These are phyloP conservation scores for Pseudodiploospora longispora DNA, from an alignment of 2,329 filamentous ascomycete genomes.

Conservation along the genomic window DNA sequence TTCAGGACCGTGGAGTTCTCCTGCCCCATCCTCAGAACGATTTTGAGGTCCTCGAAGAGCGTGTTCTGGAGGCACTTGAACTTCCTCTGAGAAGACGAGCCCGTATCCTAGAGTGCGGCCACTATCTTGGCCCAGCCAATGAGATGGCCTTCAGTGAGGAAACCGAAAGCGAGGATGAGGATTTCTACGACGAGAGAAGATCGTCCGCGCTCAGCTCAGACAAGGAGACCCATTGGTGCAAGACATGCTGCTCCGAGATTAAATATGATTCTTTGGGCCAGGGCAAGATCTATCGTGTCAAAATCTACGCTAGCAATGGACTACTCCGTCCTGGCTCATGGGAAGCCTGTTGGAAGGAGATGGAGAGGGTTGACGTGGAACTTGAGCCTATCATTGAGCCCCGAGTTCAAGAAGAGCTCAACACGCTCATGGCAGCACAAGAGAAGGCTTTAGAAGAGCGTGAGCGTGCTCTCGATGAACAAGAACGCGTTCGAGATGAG, in stretches of 20 bases:
- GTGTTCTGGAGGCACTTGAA: slow-evolving; percentile 66
- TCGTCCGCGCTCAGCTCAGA: slow-evolving; percentile 13
- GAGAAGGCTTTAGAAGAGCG: slow-evolving; percentile 29
- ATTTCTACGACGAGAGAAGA: slow-evolving; percentile 26
- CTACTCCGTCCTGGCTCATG: slow-evolving; percentile 88
- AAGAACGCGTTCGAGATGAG: background rate
- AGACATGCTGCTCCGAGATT: slow-evolving; percentile 47
- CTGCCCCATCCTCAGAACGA: slow-evolving; percentile 73
- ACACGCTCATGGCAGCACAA: slow-evolving; percentile 41
- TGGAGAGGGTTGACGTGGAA: slow-evolving; percentile 97
- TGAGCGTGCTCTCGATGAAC: background rate
- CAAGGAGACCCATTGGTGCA: slow-evolving; percentile 45
- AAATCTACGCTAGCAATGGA: slow-evolving; percentile 90
- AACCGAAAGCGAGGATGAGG: slow-evolving; percentile 39
- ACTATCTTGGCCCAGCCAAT: slow-evolving; percentile 60
- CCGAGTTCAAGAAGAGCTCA: slow-evolving; percentile 50
- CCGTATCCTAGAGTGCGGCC: slow-evolving; percentile 65
- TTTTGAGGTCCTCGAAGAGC: slow-evolving; percentile 71
- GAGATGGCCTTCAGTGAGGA: slow-evolving; percentile 35
- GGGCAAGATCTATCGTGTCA: slow-evolving; percentile 63
- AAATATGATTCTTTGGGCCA: slow-evolving; percentile 44
- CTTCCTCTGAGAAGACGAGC: slow-evolving; percentile 57
- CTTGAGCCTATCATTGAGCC: slow-evolving; percentile 66
- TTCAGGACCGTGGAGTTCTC: slow-evolving; percentile 65
- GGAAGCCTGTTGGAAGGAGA: slow-evolving; percentile 91